phyloP scores from a whole-genome alignment of 2,329 filamentous ascomycete species.

The Beauveria asiatica region DNA sequence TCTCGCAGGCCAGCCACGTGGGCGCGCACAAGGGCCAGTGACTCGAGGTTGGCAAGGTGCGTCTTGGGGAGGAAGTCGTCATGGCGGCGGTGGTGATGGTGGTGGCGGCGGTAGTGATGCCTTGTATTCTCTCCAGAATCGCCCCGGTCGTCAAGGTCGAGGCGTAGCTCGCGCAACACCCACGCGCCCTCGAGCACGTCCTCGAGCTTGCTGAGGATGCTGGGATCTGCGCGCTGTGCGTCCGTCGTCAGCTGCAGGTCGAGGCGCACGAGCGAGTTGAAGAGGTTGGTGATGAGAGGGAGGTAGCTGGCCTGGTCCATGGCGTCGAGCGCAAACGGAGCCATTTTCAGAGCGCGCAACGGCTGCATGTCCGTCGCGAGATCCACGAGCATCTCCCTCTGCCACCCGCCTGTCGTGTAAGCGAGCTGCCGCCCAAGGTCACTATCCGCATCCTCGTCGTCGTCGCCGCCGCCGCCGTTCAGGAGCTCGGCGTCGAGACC shows the following conservation, averaged over 20 bases:
- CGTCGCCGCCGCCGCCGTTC: background rate
- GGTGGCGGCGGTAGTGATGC: background rate
- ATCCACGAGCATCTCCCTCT: constrained; percentile 3
- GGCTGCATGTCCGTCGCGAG: background rate
- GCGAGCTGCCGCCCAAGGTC: background rate
- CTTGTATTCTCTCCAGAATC: background rate
- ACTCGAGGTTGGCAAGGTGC: background rate
- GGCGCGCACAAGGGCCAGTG: background rate
- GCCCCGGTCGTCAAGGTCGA: background rate
- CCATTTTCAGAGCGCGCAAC: background rate
- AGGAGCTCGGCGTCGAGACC: background rate
- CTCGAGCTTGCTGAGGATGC: constrained; percentile 1
- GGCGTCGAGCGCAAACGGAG: constrained; percentile 1
- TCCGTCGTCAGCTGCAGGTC: background rate
- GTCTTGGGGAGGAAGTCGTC: background rate
- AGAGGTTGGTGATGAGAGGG: constrained; percentile 3
- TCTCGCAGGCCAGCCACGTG: background rate
- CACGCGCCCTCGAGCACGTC: background rate
- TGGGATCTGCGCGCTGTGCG: background rate
- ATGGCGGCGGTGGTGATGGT: too few species aligned
- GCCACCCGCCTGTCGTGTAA: constrained; percentile 2
- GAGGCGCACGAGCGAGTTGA: constrained; percentile 3
- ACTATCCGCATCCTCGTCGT: background rate
- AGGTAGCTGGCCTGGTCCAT: constrained; percentile 5
- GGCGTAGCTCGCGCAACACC: constrained; percentile 1